phyloP scores from a whole-genome alignment of 1,284 basidiomycete species.

The Cryptococcus amylolentus region DNA sequence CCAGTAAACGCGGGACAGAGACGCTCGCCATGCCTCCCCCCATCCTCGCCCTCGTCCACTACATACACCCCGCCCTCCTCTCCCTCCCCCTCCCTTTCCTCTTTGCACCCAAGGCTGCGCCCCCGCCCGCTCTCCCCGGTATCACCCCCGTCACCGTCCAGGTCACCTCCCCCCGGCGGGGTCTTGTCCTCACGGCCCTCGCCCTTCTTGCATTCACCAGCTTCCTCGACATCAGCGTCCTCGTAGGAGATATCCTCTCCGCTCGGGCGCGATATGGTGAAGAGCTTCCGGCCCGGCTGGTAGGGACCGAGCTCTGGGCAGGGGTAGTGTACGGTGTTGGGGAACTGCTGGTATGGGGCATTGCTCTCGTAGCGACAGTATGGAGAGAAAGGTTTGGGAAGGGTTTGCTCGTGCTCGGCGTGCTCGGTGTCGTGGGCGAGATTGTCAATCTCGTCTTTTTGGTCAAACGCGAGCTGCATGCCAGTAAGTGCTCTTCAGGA shows the following conservation, averaged over 20 bases:
- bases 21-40: conserved; percentile 10
- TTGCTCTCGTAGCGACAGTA: conserved; percentile 31
- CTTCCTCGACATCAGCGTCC: conserved; percentile 25
- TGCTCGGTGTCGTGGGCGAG: conserved; percentile 32
- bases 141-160: conserved; percentile 41
- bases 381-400: conserved; percentile 37
- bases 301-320: conserved; percentile 14
- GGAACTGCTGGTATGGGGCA: conserved; percentile 29
- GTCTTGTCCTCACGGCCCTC: conserved; percentile 32
- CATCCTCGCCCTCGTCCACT: conserved; percentile 22
- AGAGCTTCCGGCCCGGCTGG: conserved; percentile 5
- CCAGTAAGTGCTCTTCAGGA: conserved; percentile 25
- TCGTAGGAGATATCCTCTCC: conserved; percentile 27
- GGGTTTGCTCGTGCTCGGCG: conserved; percentile 25
- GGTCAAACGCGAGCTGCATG: conserved; percentile 27
- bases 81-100: conserved; percentile 32
- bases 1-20: background rate
- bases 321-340: conserved; percentile 32
- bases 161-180: conserved; percentile 36
- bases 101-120: conserved; percentile 11
- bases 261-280: conserved; percentile 9
- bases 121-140: conserved; percentile 21
- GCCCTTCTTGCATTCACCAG: conserved; percentile 26
- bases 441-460: conserved; percentile 36
- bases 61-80: conserved; percentile 32